A percentile compares a stretch with the other conserved stretches of the same genome.
These are phyloP conservation scores for Ceratocystis lukuohia DNA, from an alignment of 2,329 filamentous ascomycete species.

Conservation along the genomic window DNA sequence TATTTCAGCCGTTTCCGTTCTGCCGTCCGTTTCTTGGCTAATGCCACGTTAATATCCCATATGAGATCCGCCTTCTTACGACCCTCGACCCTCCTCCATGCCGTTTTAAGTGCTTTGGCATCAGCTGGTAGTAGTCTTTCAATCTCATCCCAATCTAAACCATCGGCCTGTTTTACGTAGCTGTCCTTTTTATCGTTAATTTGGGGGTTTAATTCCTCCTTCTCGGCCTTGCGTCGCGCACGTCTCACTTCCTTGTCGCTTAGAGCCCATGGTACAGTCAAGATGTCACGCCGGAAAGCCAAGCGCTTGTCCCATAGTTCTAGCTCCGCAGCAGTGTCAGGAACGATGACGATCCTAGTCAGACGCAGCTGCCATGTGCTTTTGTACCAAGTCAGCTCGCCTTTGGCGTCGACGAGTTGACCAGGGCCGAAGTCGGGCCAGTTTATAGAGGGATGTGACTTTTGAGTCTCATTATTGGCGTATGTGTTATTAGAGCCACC, in stretches of 20 bases:
- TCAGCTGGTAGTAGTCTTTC: conserved; percentile 21
- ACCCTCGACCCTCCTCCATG: neutral
- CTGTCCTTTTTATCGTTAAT: conserved; percentile 19
- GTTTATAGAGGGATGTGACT: neutral
- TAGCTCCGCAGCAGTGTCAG: conserved; percentile 43
- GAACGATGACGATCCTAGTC: conserved; percentile 35
- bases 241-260: conserved; percentile 31
- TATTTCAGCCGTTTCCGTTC: neutral
- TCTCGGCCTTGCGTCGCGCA: conserved; percentile 30
- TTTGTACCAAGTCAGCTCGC: conserved; percentile 36
- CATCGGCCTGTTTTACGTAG: conserved; percentile 9
- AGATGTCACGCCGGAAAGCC: conserved; percentile 37
- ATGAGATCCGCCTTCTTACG: neutral
- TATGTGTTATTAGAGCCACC: conserved; percentile 8
- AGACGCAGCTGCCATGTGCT: conserved; percentile 39
- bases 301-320: conserved; percentile 43
- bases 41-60: neutral
- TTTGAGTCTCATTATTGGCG: neutral
- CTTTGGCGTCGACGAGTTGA: conserved; percentile 44
- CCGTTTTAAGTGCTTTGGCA: neutral
- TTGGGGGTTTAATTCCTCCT: conserved; percentile 20
- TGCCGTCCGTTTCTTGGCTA: neutral
- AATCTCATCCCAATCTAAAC: conserved; percentile 20
- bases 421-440: conserved; percentile 26
- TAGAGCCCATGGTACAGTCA: conserved; percentile 43